Conservation (phyloP, 768 basidiomycete genomes). For the Hericium alpestre region DNA sequence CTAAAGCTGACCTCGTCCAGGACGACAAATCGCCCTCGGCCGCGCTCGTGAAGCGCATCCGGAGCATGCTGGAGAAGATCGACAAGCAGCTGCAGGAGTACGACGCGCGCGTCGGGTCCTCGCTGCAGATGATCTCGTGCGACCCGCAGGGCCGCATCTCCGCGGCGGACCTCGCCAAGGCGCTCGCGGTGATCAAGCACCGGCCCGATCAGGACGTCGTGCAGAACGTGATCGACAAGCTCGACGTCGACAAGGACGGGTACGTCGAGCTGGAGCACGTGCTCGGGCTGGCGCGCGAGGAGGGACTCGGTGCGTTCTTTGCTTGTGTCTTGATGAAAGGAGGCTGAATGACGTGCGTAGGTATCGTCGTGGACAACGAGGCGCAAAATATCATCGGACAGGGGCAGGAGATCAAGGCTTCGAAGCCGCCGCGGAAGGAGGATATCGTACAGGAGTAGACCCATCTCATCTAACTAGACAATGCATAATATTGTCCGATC, state of each 20-base stretch:
- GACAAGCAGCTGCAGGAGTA: slow-evolving; percentile 88
- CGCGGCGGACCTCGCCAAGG: slow-evolving; percentile 80
- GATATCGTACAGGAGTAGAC: slow-evolving; percentile 74
- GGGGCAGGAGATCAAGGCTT: slow-evolving; percentile 61
- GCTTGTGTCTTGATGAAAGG: not conserved
- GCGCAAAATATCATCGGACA: slow-evolving; percentile 77
- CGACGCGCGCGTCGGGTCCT: slow-evolving; percentile 76
- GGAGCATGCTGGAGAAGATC: slow-evolving; percentile 91
- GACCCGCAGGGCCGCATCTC: slow-evolving; percentile 85
- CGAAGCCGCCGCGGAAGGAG: slow-evolving; percentile 77
- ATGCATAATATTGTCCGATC: too few species aligned
- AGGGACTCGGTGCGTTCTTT: slow-evolving; percentile 56
- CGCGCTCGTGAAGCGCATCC: slow-evolving; percentile 91
- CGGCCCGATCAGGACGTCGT: slow-evolving; percentile 84
- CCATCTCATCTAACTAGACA: not conserved
- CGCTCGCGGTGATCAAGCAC: slow-evolving; percentile 88
- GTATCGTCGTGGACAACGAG: slow-evolving; percentile 77
- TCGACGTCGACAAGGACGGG: slow-evolving; percentile 94
- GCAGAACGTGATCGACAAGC: slow-evolving; percentile 77
- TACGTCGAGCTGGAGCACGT: slow-evolving; percentile 95
- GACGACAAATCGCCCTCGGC: slow-evolving; percentile 55
- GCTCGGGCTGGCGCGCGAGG: slow-evolving; percentile 76
- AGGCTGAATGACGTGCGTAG: slow-evolving; percentile 23
- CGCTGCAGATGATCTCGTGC: slow-evolving; percentile 77
- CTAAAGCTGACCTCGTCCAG: slow-evolving; percentile 19